Evolutionary conservation across 1,284 basidiomycete genomes (phyloP), one percentile per base, ranked within the genome.

Genomic region (Leccinum angustisporum): DNA sequence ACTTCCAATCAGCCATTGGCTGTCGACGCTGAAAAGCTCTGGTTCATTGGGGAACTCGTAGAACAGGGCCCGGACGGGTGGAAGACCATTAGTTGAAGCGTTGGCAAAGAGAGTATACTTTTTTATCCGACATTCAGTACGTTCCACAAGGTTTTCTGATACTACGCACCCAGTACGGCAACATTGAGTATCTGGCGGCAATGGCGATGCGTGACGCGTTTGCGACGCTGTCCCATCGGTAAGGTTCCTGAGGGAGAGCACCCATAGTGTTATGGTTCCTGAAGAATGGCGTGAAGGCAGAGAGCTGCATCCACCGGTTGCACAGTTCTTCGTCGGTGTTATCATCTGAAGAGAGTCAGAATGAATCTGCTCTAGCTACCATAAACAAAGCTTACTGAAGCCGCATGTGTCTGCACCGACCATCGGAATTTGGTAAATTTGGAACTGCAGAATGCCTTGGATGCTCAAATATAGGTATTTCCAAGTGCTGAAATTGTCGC

Each of bases 301-400:
- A 81, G 11, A 93, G 79, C 69, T 87, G 84, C 87, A 90, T 91
- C 91, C 91, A 94, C 25, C 91, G 83, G 63, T 87, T 88, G 73
- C 90, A 91, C 8, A 94, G 80, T 71, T 92, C 89, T 72, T 94
- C 92, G 67, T 91, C 84, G 0, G 87, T 86, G 73, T 94, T 92
- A 0, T 79, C 83, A 63, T 81, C 85, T 85, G 64, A 65, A 56
- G 34, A 11, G 30, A 8, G 33, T 54, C 59, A 61, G 51, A 65
- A 63, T 30, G 60, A 43, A 54, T 33, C 34, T 8, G 59, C 56
- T 57, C 54, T 52, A 33, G 46, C n/a, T 5, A 18, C 6, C 25
- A 43, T 31, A 58, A 59, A 48, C 25, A 33, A 30, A 16, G 75
- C 81, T 62, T 65, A 84, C 82, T 78, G 76, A 87, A 87, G 14